These are phyloP conservation scores for Durio zibethinus DNA, from an alignment of 345 rosid species.

Conservation along the genomic window DNA sequence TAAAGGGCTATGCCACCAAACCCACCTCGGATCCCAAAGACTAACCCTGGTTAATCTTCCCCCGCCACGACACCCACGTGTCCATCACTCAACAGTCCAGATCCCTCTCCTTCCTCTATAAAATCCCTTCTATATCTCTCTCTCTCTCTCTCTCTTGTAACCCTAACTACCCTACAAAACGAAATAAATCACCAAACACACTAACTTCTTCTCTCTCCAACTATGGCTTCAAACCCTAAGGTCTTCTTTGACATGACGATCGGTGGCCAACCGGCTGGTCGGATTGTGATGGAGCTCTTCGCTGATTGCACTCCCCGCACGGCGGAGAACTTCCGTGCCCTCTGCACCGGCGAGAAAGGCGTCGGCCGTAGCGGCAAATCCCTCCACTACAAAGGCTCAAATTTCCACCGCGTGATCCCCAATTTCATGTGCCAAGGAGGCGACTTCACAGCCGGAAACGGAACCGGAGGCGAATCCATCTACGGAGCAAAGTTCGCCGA, in stretches of 20 bases:
- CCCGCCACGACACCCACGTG: constrained; percentile 43
- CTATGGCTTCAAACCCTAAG: constrained; percentile 49
- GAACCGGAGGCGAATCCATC: constrained; percentile 82
- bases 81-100: constrained; percentile 13
- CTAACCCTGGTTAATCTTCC: constrained; percentile 27
- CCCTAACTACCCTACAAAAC: constrained; percentile 19
- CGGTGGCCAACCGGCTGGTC: constrained; percentile 45
- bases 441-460: constrained; percentile 77
- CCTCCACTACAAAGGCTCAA: constrained; percentile 74
- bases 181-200: not conserved
- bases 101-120: constrained; percentile 29
- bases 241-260: constrained; percentile 60
- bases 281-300: constrained; percentile 66
- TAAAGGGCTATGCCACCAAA: constrained; percentile 21
- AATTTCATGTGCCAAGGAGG: constrained; percentile 91
- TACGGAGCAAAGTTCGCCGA: constrained; percentile 67
- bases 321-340: constrained; percentile 83
- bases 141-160: constrained; percentile 8
- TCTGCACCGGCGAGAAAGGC: constrained; percentile 81
- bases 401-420: constrained; percentile 77
- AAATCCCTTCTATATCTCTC: not conserved
- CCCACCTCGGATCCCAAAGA: constrained; percentile 21
- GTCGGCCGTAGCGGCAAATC: constrained; percentile 57
- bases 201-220: not conserved
- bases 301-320: constrained; percentile 57